Percentiles rank a stretch among this genome's conserved stretches.
These are phyloP conservation scores for Alternaria panax DNA, from an alignment of 2,329 filamentous ascomycete species.

Conservation along the genomic window DNA sequence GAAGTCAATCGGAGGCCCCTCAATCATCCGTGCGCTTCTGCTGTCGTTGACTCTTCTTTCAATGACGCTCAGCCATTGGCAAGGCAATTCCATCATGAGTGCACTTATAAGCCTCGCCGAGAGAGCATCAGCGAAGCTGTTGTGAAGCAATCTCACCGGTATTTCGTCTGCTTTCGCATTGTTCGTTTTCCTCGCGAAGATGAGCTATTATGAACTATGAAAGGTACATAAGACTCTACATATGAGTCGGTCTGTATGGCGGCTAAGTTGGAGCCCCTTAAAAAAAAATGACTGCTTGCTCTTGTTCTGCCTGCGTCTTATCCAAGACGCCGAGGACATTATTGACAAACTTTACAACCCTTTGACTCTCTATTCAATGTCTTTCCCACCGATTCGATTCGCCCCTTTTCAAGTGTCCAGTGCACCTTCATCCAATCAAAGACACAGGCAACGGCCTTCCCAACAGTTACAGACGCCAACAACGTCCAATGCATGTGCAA, in stretches of 20 bases:
- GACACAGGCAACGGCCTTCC: slow-evolving; percentile 24
- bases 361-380: background rate
- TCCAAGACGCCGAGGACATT: background rate
- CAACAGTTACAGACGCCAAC: slow-evolving; percentile 18
- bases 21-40: slow-evolving; percentile 9
- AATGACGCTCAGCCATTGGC: background rate
- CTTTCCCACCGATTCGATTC: slow-evolving; percentile 41
- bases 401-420: slow-evolving; percentile 39
- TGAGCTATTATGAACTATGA: background rate
- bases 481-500: background rate
- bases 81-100: background rate
- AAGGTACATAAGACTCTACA: background rate
- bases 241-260: background rate
- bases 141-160: background rate
- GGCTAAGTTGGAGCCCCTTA: background rate
- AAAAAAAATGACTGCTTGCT: background rate
- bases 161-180: background rate
- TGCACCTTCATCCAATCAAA: slow-evolving; percentile 25
- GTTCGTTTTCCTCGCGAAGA: background rate
- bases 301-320: background rate
- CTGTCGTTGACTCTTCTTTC: background rate
- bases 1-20: slow-evolving; percentile 35
- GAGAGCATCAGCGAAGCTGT: background rate
- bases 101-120: background rate
- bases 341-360: background rate